These are phyloP conservation scores for Knoxia roxburghii DNA, from an alignment of 257 asterid species.

Conservation along the genomic window DNA sequence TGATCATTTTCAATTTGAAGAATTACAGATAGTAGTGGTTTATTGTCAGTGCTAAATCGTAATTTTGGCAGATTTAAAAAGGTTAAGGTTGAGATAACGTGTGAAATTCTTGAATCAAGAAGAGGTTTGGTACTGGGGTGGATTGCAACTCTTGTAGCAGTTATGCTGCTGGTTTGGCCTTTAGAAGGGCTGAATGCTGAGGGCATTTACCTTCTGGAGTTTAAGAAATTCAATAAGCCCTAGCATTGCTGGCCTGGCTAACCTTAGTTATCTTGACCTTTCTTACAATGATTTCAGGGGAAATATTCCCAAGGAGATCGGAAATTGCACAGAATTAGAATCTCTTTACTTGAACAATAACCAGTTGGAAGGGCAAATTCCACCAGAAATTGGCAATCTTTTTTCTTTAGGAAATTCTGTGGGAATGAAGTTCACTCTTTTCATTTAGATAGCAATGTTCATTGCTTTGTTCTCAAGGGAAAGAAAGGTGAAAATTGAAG, in stretches of 20 bases:
- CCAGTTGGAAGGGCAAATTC: constrained; percentile 55
- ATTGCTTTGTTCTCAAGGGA: too few species aligned
- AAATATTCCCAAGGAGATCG: constrained; percentile 66
- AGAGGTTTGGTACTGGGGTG: constrained; percentile 29
- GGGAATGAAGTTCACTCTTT: too few species aligned
- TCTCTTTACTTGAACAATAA: constrained; percentile 54
- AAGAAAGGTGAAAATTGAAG: too few species aligned
- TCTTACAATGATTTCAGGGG: constrained; percentile 60
- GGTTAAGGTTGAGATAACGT: constrained; percentile 42
- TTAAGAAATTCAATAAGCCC: constrained; percentile 54
- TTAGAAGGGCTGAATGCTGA: constrained; percentile 57
- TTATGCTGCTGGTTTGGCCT: constrained; percentile 30
- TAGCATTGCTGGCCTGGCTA: constrained; percentile 42
- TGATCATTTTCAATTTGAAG: constrained; percentile 4
- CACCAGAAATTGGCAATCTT: constrained; percentile 52
- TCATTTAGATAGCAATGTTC: too few species aligned
- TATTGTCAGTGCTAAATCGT: constrained; percentile 11
- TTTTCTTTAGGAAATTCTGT: too few species aligned
- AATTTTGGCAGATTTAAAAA: constrained; percentile 21
- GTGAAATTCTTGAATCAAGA: constrained; percentile 38
- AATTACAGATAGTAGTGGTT: constrained; percentile 7
- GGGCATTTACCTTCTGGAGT: constrained; percentile 54
- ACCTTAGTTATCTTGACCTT: constrained; percentile 53
- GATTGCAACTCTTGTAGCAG: constrained; percentile 28
- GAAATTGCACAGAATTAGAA: constrained; percentile 42